Conservation (phyloP, 2,329 filamentous ascomycete genomes). For the Neoscytalidium dimidiatum region DNA sequence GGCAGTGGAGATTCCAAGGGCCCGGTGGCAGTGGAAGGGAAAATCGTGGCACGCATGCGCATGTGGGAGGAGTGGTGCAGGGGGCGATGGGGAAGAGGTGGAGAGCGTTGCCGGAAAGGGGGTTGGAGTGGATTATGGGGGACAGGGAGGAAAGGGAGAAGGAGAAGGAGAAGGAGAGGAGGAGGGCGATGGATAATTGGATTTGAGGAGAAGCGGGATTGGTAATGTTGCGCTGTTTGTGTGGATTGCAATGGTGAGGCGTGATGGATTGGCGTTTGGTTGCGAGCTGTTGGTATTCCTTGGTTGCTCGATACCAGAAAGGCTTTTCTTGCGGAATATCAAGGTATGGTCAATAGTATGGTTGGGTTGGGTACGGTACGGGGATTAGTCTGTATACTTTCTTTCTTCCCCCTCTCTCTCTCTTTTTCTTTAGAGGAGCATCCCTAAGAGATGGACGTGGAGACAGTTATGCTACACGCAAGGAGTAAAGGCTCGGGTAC, state of each 20-base stretch:
- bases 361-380: no score
- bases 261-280: not conserved
- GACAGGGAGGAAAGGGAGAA: constrained; percentile 23
- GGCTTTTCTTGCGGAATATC: not conserved
- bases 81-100: not conserved
- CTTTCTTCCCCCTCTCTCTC: not conserved
- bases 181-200: constrained; percentile 14
- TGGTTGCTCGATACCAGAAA: constrained; percentile 4
- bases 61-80: not conserved
- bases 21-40: constrained; percentile 31
- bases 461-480: not conserved
- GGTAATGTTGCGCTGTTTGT: not conserved
- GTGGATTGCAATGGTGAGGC: not conserved
- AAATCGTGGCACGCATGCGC: not conserved
- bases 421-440: not conserved
- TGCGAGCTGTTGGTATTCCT: not conserved
- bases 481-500: not conserved
- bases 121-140: constrained; percentile 39
- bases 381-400: no score
- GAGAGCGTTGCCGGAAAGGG: constrained; percentile 25
- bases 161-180: constrained; percentile 26
- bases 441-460: not conserved
- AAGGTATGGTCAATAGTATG: not conserved
- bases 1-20: constrained; percentile 33
- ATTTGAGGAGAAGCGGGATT: not conserved